phyloP scores from a whole-genome alignment of 495 filamentous ascomycete species.

The Staphylotrichum longicolle region DNA sequence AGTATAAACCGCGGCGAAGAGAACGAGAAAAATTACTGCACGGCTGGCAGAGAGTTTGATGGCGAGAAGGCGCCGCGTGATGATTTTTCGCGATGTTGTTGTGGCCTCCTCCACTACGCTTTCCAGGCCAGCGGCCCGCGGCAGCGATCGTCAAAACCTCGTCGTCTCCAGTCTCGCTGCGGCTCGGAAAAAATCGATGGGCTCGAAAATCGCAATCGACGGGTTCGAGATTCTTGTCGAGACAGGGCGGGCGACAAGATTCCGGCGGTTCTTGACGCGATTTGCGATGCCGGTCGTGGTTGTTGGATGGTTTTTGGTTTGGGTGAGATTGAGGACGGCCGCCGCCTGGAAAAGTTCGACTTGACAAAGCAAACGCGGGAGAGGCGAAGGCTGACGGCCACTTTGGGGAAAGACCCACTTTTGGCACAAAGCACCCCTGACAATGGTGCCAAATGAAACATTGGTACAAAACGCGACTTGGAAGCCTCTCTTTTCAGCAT shows the following conservation, averaged over 20 bases:
- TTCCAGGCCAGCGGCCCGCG: conserved; percentile 39
- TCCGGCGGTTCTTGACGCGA: conserved; percentile 38
- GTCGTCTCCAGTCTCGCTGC: conserved; percentile 29
- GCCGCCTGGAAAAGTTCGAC: conserved; percentile 36
- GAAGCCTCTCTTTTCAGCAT: too few relatives aligned
- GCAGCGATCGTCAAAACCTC: conserved; percentile 31
- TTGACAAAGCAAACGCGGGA: conserved; percentile 26
- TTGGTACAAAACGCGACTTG: too few relatives aligned
- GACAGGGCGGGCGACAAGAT: conserved; percentile 27
- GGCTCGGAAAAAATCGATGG: conserved; percentile 20
- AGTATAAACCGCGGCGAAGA: conserved; percentile 13
- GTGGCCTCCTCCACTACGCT: conserved; percentile 39
- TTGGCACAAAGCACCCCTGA: neutral
- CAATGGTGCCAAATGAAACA: neutral
- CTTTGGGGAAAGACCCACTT: conserved; percentile 21
- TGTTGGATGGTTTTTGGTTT: conserved; percentile 31
- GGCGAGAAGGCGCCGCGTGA: conserved; percentile 15
- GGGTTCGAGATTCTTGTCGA: conserved; percentile 31
- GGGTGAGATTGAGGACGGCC: conserved; percentile 30
- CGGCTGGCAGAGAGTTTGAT: conserved; percentile 25
- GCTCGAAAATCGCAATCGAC: conserved; percentile 30
- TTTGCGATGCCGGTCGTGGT: conserved; percentile 36
- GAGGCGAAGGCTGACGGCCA: conserved; percentile 19
- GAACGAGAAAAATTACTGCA: conserved; percentile 15
- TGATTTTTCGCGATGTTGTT: conserved; percentile 22